Evolutionary conservation across 192 early-diverging fungal genomes (phyloP).

Genomic region (Gaertneriomyces semiglobifer): DNA sequence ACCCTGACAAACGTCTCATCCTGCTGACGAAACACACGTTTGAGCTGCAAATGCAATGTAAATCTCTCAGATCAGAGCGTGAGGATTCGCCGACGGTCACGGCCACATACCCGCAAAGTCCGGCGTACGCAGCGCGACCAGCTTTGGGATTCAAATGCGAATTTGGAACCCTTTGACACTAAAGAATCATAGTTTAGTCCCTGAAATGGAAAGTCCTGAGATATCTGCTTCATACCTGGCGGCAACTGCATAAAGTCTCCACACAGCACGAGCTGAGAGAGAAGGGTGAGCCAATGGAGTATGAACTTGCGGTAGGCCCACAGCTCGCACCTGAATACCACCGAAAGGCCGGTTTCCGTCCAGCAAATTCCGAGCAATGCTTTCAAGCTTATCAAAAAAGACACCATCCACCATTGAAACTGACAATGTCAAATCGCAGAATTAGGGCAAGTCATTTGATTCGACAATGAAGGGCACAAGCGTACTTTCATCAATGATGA

Average conservation of each 20-base stretch:
- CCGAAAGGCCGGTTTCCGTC: slow-evolving; percentile 41
- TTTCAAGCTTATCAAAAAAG: slow-evolving; percentile 47
- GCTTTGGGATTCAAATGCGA: slow-evolving; percentile 21
- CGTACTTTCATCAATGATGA: slow-evolving; percentile 53
- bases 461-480: neutral
- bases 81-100: neutral
- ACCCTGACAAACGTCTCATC: slow-evolving; percentile 76
- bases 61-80: slow-evolving; percentile 2
- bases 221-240: slow-evolving; percentile 27
- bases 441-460: neutral
- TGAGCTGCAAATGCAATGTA: slow-evolving; percentile 44
- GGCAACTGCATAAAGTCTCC: slow-evolving; percentile 57
- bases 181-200: slow-evolving; percentile 2
- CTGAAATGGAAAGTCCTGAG: neutral
- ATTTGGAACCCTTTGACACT: slow-evolving; percentile 26
- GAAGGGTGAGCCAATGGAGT: neutral
- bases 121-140: neutral
- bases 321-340: slow-evolving; percentile 41
- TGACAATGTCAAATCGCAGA: slow-evolving; percentile 1
- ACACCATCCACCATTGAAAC: slow-evolving; percentile 51
- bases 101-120: slow-evolving; percentile 20
- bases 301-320: neutral
- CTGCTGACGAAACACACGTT: slow-evolving; percentile 80
- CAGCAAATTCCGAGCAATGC: slow-evolving; percentile 31
- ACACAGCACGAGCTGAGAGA: slow-evolving; percentile 37